Percentiles rank a stretch among this genome's conserved stretches.
These are phyloP conservation scores for Actinomortierella wolfii DNA, from an alignment of 371 early-diverging fungal species.

Conservation along the genomic window DNA sequence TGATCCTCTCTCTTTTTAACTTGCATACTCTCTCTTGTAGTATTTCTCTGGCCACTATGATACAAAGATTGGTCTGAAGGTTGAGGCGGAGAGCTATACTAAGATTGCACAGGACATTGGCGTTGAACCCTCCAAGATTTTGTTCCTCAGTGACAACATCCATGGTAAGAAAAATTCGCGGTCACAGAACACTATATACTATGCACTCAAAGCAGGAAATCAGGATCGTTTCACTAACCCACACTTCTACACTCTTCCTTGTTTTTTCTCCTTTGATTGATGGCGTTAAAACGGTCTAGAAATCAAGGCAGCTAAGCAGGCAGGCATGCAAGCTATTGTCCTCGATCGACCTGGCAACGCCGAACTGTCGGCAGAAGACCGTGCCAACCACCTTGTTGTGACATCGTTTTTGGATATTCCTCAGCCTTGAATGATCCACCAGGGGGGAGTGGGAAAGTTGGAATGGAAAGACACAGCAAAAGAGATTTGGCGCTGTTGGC, in stretches of 20 bases:
- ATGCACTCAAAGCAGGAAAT: neutral
- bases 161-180: conserved; percentile 55
- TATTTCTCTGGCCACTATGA: conserved; percentile 90
- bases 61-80: conserved; percentile 82
- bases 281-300: conserved; percentile 52
- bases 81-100: conserved; percentile 68
- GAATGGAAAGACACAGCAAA: no score
- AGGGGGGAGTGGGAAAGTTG: no score
- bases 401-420: conserved; percentile 42
- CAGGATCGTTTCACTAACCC: neutral
- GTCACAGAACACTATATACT: neutral
- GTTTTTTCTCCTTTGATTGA: neutral
- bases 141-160: conserved; percentile 90
- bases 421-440: conserved; percentile 20
- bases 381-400: conserved; percentile 19
- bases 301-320: conserved; percentile 76
- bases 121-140: conserved; percentile 54
- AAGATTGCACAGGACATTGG: conserved; percentile 75
- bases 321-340: conserved; percentile 75
- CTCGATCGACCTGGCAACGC: conserved; percentile 83
- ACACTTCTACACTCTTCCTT: neutral
- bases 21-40: conserved; percentile 35
- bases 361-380: conserved; percentile 47
- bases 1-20: neutral
- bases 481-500: no score